Percentiles rank a stretch among this genome's conserved stretches.
phyloP scores from a whole-genome alignment of 768 basidiomycete species.

The Tricholoma matsutake region DNA sequence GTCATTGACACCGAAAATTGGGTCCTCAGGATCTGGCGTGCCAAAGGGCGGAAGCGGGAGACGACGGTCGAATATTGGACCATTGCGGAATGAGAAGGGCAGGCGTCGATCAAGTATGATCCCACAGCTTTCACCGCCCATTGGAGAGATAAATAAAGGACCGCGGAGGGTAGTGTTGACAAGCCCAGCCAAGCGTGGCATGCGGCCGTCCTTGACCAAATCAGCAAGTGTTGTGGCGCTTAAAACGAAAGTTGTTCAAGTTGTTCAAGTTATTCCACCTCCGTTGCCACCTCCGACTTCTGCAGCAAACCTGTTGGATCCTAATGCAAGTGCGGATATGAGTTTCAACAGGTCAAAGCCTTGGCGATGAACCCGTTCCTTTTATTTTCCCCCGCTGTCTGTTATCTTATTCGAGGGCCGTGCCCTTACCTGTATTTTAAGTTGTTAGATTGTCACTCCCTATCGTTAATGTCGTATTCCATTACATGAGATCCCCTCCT shows the following conservation, averaged over 20 bases:
- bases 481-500: conserved; percentile 6
- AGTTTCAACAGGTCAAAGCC: conserved; percentile 49
- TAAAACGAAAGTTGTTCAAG: conserved; percentile 22
- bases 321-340: conserved; percentile 46
- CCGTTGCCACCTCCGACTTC: conserved; percentile 28
- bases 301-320: conserved; percentile 27
- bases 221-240: conserved; percentile 31
- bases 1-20: conserved; percentile 42
- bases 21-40: conserved; percentile 13
- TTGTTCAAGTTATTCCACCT: conserved; percentile 1
- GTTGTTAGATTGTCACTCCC: conserved; percentile 10
- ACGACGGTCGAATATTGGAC: conserved; percentile 73
- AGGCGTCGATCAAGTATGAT: conserved; percentile 80
- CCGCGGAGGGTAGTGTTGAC: conserved; percentile 36
- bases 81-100: conserved; percentile 68
- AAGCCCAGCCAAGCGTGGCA: conserved; percentile 60
- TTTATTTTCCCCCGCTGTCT: conserved; percentile 9
- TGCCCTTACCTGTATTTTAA: conserved; percentile 14
- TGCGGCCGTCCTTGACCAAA: conserved; percentile 53
- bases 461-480: conserved; percentile 10
- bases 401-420: conserved; percentile 9
- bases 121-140: conserved; percentile 56
- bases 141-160: conserved; percentile 33
- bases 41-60: conserved; percentile 38
- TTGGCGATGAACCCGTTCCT: conserved; percentile 47